phyloP scores from a whole-genome alignment of 306 rosid genomes.

The Comarum palustre region DNA sequence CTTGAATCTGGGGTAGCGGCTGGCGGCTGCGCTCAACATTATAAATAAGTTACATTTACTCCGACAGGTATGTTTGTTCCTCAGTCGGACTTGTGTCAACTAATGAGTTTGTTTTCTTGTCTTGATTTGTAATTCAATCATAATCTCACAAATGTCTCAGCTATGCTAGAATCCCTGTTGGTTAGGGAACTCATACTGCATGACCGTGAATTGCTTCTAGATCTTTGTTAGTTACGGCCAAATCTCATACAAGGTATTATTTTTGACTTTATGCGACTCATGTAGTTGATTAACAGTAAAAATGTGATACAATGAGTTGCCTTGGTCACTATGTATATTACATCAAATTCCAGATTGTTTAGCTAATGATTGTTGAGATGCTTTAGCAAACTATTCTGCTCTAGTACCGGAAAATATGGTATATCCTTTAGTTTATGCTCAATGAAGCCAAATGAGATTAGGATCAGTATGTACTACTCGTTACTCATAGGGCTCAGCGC shows the following conservation, averaged over 20 bases:
- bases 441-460: neutral
- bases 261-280: neutral
- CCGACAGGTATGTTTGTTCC: slow-evolving; percentile 5
- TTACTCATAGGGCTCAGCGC: neutral
- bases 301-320: neutral
- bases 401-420: neutral
- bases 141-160: neutral
- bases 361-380: neutral
- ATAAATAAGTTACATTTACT: neutral
- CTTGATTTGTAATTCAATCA: neutral
- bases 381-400: neutral
- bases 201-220: neutral
- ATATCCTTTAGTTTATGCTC: neutral
- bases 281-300: neutral
- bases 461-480: neutral
- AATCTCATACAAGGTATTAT: neutral
- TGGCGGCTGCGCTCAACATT: neutral
- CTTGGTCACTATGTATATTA: neutral
- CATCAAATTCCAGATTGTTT: neutral
- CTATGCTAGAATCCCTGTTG: slow-evolving; percentile 5
- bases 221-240: neutral
- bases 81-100: neutral
- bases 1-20: slow-evolving; percentile 10
- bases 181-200: neutral
- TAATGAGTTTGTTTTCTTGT: neutral